Conservation (phyloP, 169 alveolate genomes). For the Theileria sp. region DNA sequence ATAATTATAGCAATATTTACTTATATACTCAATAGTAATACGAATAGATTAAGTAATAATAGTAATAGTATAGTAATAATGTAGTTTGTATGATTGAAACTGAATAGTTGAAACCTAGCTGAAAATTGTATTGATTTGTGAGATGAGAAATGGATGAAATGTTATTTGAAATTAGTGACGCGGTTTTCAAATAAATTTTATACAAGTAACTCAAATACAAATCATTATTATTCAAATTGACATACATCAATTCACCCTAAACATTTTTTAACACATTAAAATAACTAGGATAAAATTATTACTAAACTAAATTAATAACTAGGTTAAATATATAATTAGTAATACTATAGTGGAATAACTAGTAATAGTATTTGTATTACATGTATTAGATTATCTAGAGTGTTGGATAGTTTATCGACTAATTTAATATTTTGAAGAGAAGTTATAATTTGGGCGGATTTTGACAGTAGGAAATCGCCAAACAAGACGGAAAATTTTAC, state of each 20-base stretch:
- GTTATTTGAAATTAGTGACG: constrained; percentile 69
- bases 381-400: constrained; percentile 72
- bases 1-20: constrained; percentile 26
- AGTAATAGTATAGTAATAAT: too few species aligned
- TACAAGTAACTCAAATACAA: constrained; percentile 57
- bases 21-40: too few species aligned
- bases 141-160: constrained; percentile 41
- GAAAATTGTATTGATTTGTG: not conserved
- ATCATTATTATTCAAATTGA: constrained; percentile 9
- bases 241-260: constrained; percentile 4
- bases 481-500: constrained; percentile 72
- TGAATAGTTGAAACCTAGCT: not conserved
- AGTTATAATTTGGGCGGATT: constrained; percentile 64
- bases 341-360: not conserved
- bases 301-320: too few species aligned
- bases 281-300: too few species aligned
- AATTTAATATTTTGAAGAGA: constrained; percentile 54
- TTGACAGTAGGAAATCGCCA: constrained; percentile 75
- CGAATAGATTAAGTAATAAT: too few species aligned
- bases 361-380: constrained; percentile 55
- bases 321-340: too few species aligned
- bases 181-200: constrained; percentile 73
- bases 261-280: not conserved
- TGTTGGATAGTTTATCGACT: constrained; percentile 64
- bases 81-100: too few species aligned